phyloP scores from a whole-genome alignment of 2,329 filamentous ascomycete genomes.

The Phialocephala subalpina region DNA sequence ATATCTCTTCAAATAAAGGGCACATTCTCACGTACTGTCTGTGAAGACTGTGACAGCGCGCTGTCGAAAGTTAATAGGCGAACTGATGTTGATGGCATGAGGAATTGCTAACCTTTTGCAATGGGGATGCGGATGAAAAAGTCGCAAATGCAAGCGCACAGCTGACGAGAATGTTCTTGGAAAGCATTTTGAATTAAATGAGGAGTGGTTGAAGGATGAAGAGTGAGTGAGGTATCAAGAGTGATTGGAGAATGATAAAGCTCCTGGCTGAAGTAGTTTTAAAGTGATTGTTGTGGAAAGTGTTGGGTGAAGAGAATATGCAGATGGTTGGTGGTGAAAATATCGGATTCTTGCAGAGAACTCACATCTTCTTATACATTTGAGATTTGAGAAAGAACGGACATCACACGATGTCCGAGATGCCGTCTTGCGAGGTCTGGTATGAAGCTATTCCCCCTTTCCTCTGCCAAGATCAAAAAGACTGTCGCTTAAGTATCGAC shows the following conservation, averaged over 20 bases:
- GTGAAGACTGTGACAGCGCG: constrained; percentile 25
- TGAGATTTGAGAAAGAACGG: not conserved
- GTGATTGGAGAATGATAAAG: too few relatives aligned
- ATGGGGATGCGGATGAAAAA: constrained; percentile 2
- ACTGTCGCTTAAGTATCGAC: not conserved
- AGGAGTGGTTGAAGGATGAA: not conserved
- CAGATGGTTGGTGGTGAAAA: not conserved
- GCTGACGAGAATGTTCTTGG: constrained; percentile 21
- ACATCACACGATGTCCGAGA: not conserved
- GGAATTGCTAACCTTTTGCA: not conserved
- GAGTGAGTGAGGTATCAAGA: not conserved
- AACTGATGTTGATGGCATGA: not conserved
- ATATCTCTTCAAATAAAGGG: too few relatives aligned
- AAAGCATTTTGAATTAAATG: constrained; percentile 16
- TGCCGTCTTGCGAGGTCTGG: not conserved
- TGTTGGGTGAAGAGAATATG: not conserved
- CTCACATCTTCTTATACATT: not conserved
- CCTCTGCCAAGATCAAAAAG: not conserved
- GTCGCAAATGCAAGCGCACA: not conserved
- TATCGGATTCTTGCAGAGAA: not conserved
- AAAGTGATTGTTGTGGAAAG: not conserved
- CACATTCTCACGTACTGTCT: too few relatives aligned
- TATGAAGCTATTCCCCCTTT: not conserved
- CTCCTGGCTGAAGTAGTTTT: too few relatives aligned
- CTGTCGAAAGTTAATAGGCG: constrained; percentile 12